phyloP scores from a whole-genome alignment of 805 yeast species.

The Zygosaccharomyces gambellarensis region DNA sequence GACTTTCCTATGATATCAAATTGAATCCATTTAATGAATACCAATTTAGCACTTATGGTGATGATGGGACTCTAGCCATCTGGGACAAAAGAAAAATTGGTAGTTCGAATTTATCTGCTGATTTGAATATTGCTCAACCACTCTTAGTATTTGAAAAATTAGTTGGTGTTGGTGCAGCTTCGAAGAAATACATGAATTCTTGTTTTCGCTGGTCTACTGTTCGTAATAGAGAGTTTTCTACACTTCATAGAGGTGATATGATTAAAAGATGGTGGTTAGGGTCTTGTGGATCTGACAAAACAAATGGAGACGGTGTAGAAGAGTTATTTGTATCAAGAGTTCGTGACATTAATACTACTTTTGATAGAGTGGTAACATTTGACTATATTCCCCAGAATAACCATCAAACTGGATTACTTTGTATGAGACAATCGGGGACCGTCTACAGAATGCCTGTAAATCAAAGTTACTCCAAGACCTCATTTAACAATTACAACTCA shows the following conservation, averaged over 20 bases:
- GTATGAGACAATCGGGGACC: conserved; percentile 89
- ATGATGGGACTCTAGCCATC: conserved; percentile 76
- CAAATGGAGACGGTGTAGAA: conserved; percentile 38
- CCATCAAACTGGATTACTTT: conserved; percentile 61
- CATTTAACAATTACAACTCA: conserved; percentile 67
- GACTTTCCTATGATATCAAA: conserved; percentile 61
- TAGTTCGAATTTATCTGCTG: conserved; percentile 22
- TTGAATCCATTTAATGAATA: conserved; percentile 64
- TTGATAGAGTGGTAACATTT: conserved; percentile 77
- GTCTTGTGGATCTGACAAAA: conserved; percentile 38
- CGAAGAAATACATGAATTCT: conserved; percentile 55
- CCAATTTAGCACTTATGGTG: conserved; percentile 70
- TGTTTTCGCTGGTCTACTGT: conserved; percentile 66
- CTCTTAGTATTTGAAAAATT: conserved; percentile 56
- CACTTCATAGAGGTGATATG: conserved; percentile 70
- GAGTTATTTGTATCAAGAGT: conserved; percentile 72
- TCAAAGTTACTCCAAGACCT: conserved; percentile 58
- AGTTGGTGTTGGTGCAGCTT: conserved; percentile 50
- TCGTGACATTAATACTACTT: conserved; percentile 66
- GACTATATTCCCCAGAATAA: conserved; percentile 67
- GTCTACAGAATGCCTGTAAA: conserved; percentile 72
- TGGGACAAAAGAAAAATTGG: conserved; percentile 72
- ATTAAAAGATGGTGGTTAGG: conserved; percentile 81
- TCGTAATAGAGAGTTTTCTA: conserved; percentile 68
- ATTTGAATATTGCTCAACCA: conserved; percentile 46